These are phyloP conservation scores for Kwoniella botswanensis DNA, from an alignment of 768 basidiomycete genomes.

Conservation along the genomic window DNA sequence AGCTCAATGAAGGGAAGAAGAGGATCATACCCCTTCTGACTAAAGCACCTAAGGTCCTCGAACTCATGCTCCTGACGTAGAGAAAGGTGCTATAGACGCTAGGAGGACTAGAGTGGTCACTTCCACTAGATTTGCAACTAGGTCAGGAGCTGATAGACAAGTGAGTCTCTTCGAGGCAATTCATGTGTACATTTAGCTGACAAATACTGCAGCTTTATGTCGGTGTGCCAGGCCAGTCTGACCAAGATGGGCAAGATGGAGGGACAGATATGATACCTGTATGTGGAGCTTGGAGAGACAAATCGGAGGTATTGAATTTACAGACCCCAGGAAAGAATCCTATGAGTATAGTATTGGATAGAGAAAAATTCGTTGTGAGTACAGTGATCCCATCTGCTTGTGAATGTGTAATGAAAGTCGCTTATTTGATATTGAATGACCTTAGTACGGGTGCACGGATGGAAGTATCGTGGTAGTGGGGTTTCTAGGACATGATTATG, in stretches of 20 bases:
- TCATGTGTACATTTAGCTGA: constrained; percentile 7
- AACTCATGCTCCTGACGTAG: constrained; percentile 82
- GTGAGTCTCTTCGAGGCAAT: constrained; percentile 61
- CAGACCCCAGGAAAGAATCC: constrained; percentile 91
- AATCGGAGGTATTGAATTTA: constrained; percentile 63
- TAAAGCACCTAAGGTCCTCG: constrained; percentile 80
- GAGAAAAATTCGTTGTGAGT: constrained; percentile 82
- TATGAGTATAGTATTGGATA: constrained; percentile 89
- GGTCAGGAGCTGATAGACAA: constrained; percentile 78
- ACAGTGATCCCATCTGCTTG: not conserved
- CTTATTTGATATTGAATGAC: no score
- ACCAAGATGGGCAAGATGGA: constrained; percentile 22
- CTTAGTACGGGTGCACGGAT: constrained; percentile 25
- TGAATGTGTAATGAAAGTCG: no score
- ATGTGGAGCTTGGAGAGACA: constrained; percentile 74
- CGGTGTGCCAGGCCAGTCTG: constrained; percentile 40
- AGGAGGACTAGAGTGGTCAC: constrained; percentile 82
- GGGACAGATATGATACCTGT: constrained; percentile 66
- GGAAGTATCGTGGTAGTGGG: constrained; percentile 23
- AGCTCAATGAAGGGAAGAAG: constrained; percentile 1
- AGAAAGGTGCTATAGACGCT: constrained; percentile 85
- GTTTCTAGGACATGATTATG: constrained; percentile 8
- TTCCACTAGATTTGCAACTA: constrained; percentile 82
- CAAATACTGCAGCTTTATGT: constrained; percentile 25
- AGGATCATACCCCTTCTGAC: constrained; percentile 61